Evolutionary conservation across 768 basidiomycete genomes (phyloP), one percentile per base, ranked within the genome.

Genomic region (Boletus rex-veris): DNA sequence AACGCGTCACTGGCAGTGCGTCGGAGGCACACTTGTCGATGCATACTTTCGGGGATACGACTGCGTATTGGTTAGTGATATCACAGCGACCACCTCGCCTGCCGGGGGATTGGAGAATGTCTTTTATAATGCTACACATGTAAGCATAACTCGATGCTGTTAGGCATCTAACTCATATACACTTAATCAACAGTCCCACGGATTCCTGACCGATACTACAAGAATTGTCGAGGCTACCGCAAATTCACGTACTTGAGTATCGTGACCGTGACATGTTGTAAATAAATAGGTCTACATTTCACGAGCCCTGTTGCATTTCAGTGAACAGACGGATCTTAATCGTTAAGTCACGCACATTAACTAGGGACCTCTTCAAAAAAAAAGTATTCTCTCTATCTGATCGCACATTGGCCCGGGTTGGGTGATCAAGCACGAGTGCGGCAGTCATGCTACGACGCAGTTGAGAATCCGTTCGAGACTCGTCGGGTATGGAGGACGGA

Each of bases 41-140:
- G 80, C 83, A 5, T 85, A 84, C 65, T 85, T 73, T 67, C 74
- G 77, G 37, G 85, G 85, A 12, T 86, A 50, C 64, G 33, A 35
- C 14, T 35, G 33, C 33, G 33, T 35, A 14, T 35, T 83, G 8
- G 71, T 86, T 9, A 64, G 75, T 49, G 85, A 86, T 58, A 75
- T 74, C 47, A 80, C 77, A 16, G 85, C 81, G n/a, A 86, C 86
- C 6, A 81, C 82, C 4, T 82, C 82, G 8, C 83, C 84, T 2
- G 63, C 71, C 7, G 81, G 81, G 30, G 83, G 77, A 5, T 71
- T 79, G 45, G 78, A 80, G 55, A 86, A 79, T 55, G 74, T 86
- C 7, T 65, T 82, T n/a, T 73, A 83, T 57, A 86, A 86, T 59
- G 69, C 77, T 33, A 73, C 68, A 10, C 80, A 80, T 58, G 82